Conservation (phyloP, 805 yeast genomes). For the Candida dendrica region DNA sequence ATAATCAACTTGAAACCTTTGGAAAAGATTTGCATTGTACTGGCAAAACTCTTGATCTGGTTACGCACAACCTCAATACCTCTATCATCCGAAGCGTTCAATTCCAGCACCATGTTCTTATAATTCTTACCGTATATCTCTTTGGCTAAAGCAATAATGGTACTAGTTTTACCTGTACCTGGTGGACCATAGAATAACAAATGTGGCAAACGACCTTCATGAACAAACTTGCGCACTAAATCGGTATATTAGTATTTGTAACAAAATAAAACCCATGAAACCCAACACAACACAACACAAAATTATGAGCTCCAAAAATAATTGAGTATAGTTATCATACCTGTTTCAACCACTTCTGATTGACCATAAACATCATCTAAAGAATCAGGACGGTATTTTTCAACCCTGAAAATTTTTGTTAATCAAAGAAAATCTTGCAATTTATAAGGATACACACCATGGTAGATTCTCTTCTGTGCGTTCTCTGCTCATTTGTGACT, state of each 20-base stretch:
- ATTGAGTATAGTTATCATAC: too few relatives aligned
- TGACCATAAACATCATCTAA: constrained; percentile 91
- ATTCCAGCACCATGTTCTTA: constrained; percentile 84
- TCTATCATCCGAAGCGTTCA: constrained; percentile 95
- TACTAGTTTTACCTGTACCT: constrained; percentile 89
- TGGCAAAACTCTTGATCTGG: constrained; percentile 93
- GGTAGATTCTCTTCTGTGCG: constrained; percentile 22
- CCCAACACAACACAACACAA: too few relatives aligned
- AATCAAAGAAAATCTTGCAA: neutral
- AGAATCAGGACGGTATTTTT: constrained; percentile 83
- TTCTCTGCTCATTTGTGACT: constrained; percentile 11
- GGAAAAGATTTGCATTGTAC: constrained; percentile 87
- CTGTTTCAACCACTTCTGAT: constrained; percentile 71
- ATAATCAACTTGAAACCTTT: constrained; percentile 83
- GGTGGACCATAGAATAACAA: constrained; percentile 92
- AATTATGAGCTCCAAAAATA: too few relatives aligned
- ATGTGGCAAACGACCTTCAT: constrained; percentile 83
- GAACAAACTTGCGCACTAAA: constrained; percentile 67
- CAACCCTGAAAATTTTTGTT: constrained; percentile 50
- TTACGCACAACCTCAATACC: constrained; percentile 98
- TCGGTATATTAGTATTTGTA: neutral
- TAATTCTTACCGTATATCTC: constrained; percentile 81
- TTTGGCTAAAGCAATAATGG: constrained; percentile 78
- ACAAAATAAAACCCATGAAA: too few relatives aligned
- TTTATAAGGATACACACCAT: constrained; percentile 15